Percentiles rank a stretch among this genome's conserved stretches.
Conservation (phyloP, 2,329 filamentous ascomycete genomes). For the Scytalidium lignicola region DNA sequence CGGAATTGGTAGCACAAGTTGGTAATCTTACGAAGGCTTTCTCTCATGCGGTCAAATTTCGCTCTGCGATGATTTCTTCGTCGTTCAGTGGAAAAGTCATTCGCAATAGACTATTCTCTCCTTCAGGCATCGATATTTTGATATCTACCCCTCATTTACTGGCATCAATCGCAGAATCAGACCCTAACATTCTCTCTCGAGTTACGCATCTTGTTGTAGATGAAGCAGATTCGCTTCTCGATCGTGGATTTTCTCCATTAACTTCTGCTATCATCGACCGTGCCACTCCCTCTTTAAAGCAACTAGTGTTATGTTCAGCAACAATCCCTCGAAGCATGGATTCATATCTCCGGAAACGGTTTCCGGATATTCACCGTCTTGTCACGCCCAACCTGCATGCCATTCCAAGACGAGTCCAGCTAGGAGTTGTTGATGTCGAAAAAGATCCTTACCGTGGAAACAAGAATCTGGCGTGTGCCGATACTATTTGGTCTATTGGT, state of each 20-base stretch:
- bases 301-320: slow-evolving; percentile 89
- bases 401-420: slow-evolving; percentile 88
- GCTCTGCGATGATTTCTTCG: slow-evolving; percentile 76
- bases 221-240: slow-evolving; percentile 93
- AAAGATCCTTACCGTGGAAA: slow-evolving; percentile 92
- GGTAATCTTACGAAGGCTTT: slow-evolving; percentile 74
- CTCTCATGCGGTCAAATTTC: slow-evolving; percentile 82
- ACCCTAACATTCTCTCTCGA: slow-evolving; percentile 88
- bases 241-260: slow-evolving; percentile 82
- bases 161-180: slow-evolving; percentile 78
- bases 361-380: slow-evolving; percentile 77
- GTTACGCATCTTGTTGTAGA: slow-evolving; percentile 87
- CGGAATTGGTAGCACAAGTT: slow-evolving; percentile 88
- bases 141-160: slow-evolving; percentile 87
- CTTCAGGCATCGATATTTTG: slow-evolving; percentile 76
- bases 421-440: slow-evolving; percentile 87
- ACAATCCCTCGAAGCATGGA: slow-evolving; percentile 91
- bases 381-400: slow-evolving; percentile 95
- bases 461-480: slow-evolving; percentile 87
- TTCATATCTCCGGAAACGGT: slow-evolving; percentile 72
- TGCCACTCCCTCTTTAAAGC: slow-evolving; percentile 72
- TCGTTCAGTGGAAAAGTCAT: slow-evolving; percentile 73
- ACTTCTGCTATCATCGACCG: slow-evolving; percentile 81
- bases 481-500: slow-evolving; percentile 90
- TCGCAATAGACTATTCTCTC: slow-evolving; percentile 75